Percentiles rank a stretch among this genome's conserved stretches.
phyloP scores from a whole-genome alignment of 1,284 basidiomycete genomes.

The Marasmius oreades region DNA sequence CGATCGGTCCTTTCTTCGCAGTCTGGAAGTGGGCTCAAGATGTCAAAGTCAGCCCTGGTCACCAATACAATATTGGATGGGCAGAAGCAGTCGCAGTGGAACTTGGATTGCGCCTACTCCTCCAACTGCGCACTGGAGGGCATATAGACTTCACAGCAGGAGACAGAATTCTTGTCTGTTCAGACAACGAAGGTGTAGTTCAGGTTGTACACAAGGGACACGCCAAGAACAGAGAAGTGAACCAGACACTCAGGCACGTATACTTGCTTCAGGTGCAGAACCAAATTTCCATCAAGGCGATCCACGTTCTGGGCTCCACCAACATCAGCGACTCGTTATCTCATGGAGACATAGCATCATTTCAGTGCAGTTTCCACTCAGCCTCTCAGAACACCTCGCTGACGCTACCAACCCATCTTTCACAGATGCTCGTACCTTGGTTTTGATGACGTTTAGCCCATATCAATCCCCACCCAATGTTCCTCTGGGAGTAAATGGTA shows the following conservation, averaged over 20 bases:
- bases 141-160: not conserved
- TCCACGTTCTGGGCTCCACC: slow-evolving; percentile 18
- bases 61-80: slow-evolving; percentile 4
- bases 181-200: not conserved
- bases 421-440: slow-evolving; percentile 15
- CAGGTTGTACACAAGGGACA: not conserved
- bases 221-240: not conserved
- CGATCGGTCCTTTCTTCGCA: slow-evolving; percentile 26
- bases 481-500: not conserved
- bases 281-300: slow-evolving; percentile 14
- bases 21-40: slow-evolving; percentile 30
- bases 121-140: not conserved
- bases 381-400: slow-evolving; percentile 12
- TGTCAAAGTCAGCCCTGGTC: not conserved
- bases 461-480: not conserved
- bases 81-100: slow-evolving; percentile 3
- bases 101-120: not conserved
- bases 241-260: slow-evolving; percentile 10
- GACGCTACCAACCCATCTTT: slow-evolving; percentile 20
- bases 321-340: no score
- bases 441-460: slow-evolving; percentile 13
- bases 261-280: slow-evolving; percentile 21
- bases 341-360: slow-evolving; percentile 26
- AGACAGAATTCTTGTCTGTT: not conserved
- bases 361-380: slow-evolving; percentile 24